These are phyloP conservation scores for Cryptococcus sp. DNA, from an alignment of 1,284 basidiomycete species.

Conservation along the genomic window DNA sequence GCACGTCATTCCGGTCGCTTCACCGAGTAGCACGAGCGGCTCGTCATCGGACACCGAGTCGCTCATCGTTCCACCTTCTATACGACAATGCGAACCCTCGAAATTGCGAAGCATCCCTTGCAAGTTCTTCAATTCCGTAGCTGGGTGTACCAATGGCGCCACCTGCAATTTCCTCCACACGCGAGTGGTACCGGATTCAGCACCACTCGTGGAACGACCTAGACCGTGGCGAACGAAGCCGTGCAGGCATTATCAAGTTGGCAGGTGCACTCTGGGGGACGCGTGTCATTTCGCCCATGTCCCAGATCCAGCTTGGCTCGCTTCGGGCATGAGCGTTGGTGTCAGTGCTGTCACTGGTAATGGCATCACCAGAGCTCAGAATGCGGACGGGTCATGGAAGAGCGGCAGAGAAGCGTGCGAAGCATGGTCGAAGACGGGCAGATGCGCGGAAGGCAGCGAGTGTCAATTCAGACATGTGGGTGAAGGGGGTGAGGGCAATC, in stretches of 20 bases:
- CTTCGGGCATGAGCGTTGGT: constrained; percentile 4
- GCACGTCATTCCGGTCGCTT: constrained; percentile 21
- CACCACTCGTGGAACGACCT: constrained; percentile 33
- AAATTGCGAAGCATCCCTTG: constrained; percentile 33
- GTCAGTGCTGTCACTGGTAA: no score
- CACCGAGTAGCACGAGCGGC: constrained; percentile 8
- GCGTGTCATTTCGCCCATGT: constrained; percentile 52
- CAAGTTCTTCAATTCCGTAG: constrained; percentile 50
- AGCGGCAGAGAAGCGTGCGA: constrained; percentile 4
- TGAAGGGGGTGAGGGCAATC: constrained; percentile 12
- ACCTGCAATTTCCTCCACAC: constrained; percentile 47
- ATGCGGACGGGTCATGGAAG: not conserved
- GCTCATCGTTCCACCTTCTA: not conserved
- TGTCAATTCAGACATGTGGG: constrained; percentile 19
- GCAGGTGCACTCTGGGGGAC: constrained; percentile 46
- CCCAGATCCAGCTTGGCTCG: constrained; percentile 23
- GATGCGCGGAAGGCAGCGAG: constrained; percentile 12
- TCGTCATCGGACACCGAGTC: constrained; percentile 14
- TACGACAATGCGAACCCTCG: constrained; percentile 5
- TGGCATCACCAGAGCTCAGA: no score
- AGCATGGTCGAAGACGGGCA: constrained; percentile 12
- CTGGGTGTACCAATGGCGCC: constrained; percentile 44
- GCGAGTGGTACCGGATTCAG: constrained; percentile 38
- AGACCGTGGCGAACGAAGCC: constrained; percentile 48
- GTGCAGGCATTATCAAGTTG: constrained; percentile 48